Conservation (phyloP, 805 yeast genomes). For the Starmera caribaea region DNA sequence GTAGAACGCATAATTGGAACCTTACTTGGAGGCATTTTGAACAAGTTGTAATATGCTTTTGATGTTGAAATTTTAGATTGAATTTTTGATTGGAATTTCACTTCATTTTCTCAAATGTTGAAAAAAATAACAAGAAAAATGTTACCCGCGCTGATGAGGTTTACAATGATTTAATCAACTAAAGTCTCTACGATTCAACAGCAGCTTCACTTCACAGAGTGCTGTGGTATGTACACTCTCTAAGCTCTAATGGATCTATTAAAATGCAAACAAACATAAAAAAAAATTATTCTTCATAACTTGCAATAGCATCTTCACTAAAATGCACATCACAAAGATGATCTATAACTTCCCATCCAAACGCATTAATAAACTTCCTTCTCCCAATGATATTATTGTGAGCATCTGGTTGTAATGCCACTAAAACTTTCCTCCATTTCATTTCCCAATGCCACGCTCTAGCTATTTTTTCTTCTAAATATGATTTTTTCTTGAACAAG, state of each 20-base stretch:
- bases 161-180: too few species aligned
- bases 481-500: constrained; percentile 5
- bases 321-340: constrained; percentile 57
- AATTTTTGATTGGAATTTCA: neutral
- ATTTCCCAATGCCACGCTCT: constrained; percentile 76
- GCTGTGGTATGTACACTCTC: too few species aligned
- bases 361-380: constrained; percentile 82
- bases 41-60: neutral
- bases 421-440: constrained; percentile 89
- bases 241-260: too few species aligned
- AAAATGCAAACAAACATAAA: too few species aligned
- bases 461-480: constrained; percentile 63
- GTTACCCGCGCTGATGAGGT: too few species aligned
- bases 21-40: neutral
- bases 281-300: neutral
- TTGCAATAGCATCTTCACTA: constrained; percentile 16
- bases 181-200: too few species aligned
- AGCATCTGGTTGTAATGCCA: constrained; percentile 82
- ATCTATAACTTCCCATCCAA: constrained; percentile 90
- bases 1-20: constrained; percentile 7
- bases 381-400: constrained; percentile 90
- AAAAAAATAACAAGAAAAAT: neutral
- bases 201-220: too few species aligned
- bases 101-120: neutral
- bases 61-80: neutral